Conservation (phyloP, 2,329 filamentous ascomycete genomes). For the Lachnellula subtilissima region DNA sequence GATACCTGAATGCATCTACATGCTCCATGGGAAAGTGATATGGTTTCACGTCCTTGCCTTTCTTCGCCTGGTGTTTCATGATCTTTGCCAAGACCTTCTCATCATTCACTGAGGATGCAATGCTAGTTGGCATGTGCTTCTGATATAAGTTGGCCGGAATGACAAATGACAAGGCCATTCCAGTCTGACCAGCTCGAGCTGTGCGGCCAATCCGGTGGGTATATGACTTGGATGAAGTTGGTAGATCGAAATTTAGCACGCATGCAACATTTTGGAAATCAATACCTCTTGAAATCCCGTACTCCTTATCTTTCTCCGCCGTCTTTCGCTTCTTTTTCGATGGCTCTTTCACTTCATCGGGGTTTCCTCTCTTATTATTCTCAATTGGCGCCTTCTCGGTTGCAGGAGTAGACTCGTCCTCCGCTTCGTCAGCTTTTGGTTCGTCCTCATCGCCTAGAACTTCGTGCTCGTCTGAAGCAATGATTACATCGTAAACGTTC, state of each 20-base stretch:
- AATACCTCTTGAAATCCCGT: conserved; percentile 91
- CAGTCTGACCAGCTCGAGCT: conserved; percentile 81
- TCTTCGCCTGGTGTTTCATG: conserved; percentile 69
- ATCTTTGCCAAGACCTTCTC: conserved; percentile 81
- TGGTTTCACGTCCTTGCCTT: conserved; percentile 75
- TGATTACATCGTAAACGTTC: conserved; percentile 95
- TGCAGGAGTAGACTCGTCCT: conserved; percentile 17
- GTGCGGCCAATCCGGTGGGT: conserved; percentile 96
- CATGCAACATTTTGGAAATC: conserved; percentile 95
- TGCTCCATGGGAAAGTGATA: conserved; percentile 95
- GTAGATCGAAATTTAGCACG: conserved; percentile 96
- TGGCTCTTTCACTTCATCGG: conserved; percentile 28
- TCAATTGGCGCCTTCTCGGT: conserved; percentile 25
- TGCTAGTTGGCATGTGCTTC: conserved; percentile 83
- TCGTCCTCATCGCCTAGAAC: conserved; percentile 61
- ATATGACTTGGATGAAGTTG: conserved; percentile 82
- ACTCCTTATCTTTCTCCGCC: conserved; percentile 72
- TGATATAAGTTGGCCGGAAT: conserved; percentile 76
- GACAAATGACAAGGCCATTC: conserved; percentile 94
- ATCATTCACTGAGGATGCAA: conserved; percentile 72
- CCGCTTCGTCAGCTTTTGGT: conserved; percentile 32
- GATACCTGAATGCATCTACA: conserved; percentile 89
- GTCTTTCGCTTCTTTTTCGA: conserved; percentile 63
- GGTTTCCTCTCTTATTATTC: conserved; percentile 29
- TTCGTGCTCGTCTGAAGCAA: conserved; percentile 89